A percentile compares a stretch with the other conserved stretches of the same genome.
Evolutionary conservation across 257 asterid species (phyloP).

Genomic region (Solanum chilense): DNA sequence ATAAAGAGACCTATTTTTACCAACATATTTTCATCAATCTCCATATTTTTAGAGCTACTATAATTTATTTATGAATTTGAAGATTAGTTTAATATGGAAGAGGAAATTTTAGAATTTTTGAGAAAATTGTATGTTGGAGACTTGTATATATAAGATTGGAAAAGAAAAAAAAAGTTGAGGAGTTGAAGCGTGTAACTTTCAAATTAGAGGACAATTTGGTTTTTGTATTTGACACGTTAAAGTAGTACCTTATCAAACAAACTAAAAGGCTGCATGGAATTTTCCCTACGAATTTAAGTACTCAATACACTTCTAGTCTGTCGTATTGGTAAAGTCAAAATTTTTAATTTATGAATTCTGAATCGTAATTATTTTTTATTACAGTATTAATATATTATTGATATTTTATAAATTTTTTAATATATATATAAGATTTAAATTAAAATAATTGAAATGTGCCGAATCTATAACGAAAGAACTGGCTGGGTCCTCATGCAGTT

Average conservation of each 20-base stretch:
- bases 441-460: too few species aligned
- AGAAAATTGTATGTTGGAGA: not conserved
- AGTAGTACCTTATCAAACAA: not conserved
- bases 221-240: not conserved
- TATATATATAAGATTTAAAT: too few species aligned
- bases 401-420: too few species aligned
- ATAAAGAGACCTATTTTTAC: constrained; percentile 45
- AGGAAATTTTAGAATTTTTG: not conserved
- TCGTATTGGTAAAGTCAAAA: too few species aligned
- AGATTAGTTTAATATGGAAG: not conserved
- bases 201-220: not conserved
- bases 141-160: not conserved
- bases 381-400: too few species aligned
- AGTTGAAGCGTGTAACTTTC: not conserved
- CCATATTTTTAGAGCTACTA: constrained; percentile 4
- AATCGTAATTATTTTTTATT: too few species aligned
- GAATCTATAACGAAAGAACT: too few species aligned
- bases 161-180: not conserved
- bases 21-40: constrained; percentile 21
- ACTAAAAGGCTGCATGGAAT: not conserved
- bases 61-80: not conserved
- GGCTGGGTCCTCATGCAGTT: too few species aligned
- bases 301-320: not conserved
- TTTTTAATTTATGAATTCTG: too few species aligned
- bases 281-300: not conserved